Conservation (phyloP, 192 early-diverging fungal genomes). For the Coemansia sp. region DNA sequence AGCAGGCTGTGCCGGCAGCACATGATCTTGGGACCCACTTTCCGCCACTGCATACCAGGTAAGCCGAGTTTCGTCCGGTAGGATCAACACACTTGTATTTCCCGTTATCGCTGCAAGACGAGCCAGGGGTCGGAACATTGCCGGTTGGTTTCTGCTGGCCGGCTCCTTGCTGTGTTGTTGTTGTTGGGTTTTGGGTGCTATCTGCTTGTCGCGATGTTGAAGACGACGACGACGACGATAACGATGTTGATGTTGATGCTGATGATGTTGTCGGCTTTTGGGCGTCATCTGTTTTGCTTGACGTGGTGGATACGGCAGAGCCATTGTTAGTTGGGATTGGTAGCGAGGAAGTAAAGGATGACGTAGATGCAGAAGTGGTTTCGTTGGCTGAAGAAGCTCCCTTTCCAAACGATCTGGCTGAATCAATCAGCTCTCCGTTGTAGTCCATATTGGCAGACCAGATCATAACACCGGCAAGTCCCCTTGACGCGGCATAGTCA, state of each 20-base stretch:
- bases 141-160: background rate
- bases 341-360: background rate
- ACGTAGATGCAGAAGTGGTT: background rate
- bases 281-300: background rate
- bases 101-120: constrained; percentile 11
- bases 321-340: background rate
- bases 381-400: background rate
- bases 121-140: constrained; percentile 8
- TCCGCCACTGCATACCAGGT: constrained; percentile 21
- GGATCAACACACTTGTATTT: constrained; percentile 27
- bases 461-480: constrained; percentile 64
- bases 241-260: background rate
- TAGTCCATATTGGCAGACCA: constrained; percentile 52
- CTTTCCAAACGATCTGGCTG: constrained; percentile 24
- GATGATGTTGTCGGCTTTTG: background rate
- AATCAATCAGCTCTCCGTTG: constrained; percentile 59
- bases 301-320: background rate
- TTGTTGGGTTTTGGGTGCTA: background rate
- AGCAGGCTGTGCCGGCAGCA: constrained; percentile 24
- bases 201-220: background rate
- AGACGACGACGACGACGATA: no score
- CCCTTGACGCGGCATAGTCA: constrained; percentile 51
- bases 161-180: background rate
- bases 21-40: constrained; percentile 22
- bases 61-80: constrained; percentile 26